These are phyloP conservation scores for Arthroderma sp. DNA, from an alignment of 2,329 filamentous ascomycete genomes.

Conservation along the genomic window DNA sequence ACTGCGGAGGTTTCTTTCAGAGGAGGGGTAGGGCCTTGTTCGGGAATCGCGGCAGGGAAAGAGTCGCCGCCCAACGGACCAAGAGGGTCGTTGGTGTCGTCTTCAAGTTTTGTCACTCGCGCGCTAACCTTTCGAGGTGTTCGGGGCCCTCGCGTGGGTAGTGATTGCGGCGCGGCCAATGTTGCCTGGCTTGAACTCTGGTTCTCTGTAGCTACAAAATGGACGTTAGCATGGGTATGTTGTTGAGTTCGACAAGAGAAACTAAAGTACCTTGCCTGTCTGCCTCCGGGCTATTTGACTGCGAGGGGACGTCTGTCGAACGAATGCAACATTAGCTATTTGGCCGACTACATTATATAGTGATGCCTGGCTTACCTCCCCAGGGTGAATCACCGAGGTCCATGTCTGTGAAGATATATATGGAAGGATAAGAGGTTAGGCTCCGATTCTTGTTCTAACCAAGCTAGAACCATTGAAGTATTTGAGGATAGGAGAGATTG, in stretches of 20 bases:
- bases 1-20: slow-evolving; percentile 41
- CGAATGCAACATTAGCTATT: not conserved
- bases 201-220: slow-evolving; percentile 7
- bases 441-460: too few relatives aligned
- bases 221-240: not conserved
- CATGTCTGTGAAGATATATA: slow-evolving; percentile 26
- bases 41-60: slow-evolving; percentile 26
- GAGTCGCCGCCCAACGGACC: slow-evolving; percentile 44
- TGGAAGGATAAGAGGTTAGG: slow-evolving; percentile 8
- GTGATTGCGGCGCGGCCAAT: slow-evolving; percentile 33
- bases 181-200: slow-evolving; percentile 18
- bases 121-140: slow-evolving; percentile 45
- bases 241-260: not conserved
- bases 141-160: slow-evolving; percentile 38
- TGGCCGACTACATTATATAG: too few relatives aligned
- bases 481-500: too few relatives aligned
- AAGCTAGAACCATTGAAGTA: too few relatives aligned
- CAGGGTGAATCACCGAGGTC: slow-evolving; percentile 36
- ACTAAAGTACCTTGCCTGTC: slow-evolving; percentile 10
- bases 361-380: slow-evolving; percentile 30
- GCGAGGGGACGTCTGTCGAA: slow-evolving; percentile 33
- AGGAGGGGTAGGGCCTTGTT: slow-evolving; percentile 45
- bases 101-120: slow-evolving; percentile 50
- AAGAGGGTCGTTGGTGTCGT: slow-evolving; percentile 48
- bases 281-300: slow-evolving; percentile 22